Conservation (phyloP, 225 moss, liverwort and hornwort species). For the Polytrichum commune region DNA sequence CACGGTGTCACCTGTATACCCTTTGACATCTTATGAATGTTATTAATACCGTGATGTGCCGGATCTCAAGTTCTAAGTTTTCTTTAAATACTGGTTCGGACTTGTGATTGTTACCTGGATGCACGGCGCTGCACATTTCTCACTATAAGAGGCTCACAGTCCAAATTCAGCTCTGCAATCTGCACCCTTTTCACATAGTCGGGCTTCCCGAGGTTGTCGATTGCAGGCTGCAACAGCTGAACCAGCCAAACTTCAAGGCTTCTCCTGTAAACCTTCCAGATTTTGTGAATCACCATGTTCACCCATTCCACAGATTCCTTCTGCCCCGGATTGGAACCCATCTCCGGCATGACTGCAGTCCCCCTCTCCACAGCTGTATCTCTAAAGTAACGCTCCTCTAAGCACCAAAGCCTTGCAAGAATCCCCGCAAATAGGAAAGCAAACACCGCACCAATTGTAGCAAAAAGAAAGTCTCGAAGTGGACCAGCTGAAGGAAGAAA, state of each 20-base stretch:
- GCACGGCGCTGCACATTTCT: constrained; percentile 88
- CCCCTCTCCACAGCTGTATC: constrained; percentile 79
- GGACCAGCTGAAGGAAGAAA: constrained; percentile 78
- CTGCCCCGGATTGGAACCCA: constrained; percentile 74
- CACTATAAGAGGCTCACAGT: constrained; percentile 87
- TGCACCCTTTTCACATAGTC: constrained; percentile 83
- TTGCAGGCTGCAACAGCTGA: constrained; percentile 82
- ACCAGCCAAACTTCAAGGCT: constrained; percentile 86
- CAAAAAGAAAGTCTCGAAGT: constrained; percentile 78
- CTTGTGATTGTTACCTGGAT: constrained; percentile 38
- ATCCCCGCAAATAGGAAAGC: constrained; percentile 79
- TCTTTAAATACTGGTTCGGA: too few species aligned
- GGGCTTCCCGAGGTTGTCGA: constrained; percentile 89
- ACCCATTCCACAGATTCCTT: constrained; percentile 99
- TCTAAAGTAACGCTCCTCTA: constrained; percentile 75
- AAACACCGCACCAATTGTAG: constrained; percentile 67
- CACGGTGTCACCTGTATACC: too few species aligned
- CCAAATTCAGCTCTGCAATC: constrained; percentile 84
- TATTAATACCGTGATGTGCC: too few species aligned
- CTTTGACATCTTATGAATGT: too few species aligned
- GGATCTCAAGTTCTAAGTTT: too few species aligned
- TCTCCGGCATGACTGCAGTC: constrained; percentile 85
- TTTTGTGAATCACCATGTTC: constrained; percentile 95
- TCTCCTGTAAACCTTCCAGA: constrained; percentile 93
- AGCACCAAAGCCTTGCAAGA: constrained; percentile 66